Conservation (phyloP, 2,329 filamentous ascomycete species). For the Fusarium brachygibbosum region DNA sequence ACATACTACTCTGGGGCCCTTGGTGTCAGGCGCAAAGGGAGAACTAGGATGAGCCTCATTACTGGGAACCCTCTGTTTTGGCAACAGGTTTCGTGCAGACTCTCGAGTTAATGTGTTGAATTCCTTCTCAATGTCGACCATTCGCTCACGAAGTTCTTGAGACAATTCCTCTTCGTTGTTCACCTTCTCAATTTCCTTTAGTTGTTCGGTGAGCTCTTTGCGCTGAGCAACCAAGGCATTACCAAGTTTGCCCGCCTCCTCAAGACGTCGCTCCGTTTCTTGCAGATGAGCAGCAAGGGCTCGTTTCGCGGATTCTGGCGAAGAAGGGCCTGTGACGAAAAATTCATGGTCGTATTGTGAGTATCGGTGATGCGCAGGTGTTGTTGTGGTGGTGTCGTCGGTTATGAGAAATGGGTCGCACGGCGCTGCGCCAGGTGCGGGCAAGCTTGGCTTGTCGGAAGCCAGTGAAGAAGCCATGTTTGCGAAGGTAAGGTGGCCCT, state of each 20-base stretch:
- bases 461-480: conserved; percentile 61
- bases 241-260: conserved; percentile 90
- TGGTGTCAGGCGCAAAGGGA: conserved; percentile 66
- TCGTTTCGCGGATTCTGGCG: conserved; percentile 86
- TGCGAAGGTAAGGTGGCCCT: conserved; percentile 44
- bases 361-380: conserved; percentile 74
- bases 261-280: conserved; percentile 91
- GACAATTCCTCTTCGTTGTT: conserved; percentile 83
- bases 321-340: conserved; percentile 80
- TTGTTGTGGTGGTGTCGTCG: conserved; percentile 56
- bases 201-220: conserved; percentile 81
- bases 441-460: conserved; percentile 59
- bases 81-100: conserved; percentile 88
- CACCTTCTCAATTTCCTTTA: conserved; percentile 86
- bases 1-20: conserved; percentile 69
- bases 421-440: conserved; percentile 53
- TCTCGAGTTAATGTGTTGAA: conserved; percentile 95
- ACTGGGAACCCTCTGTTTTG: conserved; percentile 84
- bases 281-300: conserved; percentile 91
- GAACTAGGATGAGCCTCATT: conserved; percentile 69
- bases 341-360: conserved; percentile 85
- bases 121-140: conserved; percentile 90
- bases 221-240: conserved; percentile 90
- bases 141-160: conserved; percentile 83
- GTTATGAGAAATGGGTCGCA: conserved; percentile 71